These are phyloP conservation scores for Blastocystis hominis DNA, from an alignment of 352 stramenopile genomes.

Conservation along the genomic window DNA sequence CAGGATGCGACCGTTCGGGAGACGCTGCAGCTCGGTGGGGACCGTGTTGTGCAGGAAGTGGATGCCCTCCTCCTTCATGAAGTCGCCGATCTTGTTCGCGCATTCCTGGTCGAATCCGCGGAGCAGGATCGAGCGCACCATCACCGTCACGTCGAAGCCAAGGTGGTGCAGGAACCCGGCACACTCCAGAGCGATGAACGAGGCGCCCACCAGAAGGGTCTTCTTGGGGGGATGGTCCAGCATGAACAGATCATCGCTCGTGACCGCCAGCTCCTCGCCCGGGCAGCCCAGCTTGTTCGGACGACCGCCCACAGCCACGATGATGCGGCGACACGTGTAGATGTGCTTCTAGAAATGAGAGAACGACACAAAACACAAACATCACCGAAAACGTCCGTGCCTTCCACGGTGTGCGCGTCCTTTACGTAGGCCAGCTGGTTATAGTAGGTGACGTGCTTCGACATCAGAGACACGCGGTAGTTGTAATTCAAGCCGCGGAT, in stretches of 20 bases:
- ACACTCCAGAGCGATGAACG: constrained; percentile 94
- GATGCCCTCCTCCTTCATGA: constrained; percentile 81
- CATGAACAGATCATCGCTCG: constrained; percentile 66
- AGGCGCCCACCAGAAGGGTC: constrained; percentile 86
- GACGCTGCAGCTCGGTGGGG: constrained; percentile 80
- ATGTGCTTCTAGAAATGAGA: constrained; percentile 71
- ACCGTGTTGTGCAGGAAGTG: constrained; percentile 80
- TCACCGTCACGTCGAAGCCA: constrained; percentile 83
- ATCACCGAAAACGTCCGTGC: constrained; percentile 72
- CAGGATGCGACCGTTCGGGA: constrained; percentile 69
- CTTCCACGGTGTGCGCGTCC: constrained; percentile 80
- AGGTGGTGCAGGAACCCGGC: constrained; percentile 87
- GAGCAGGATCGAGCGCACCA: constrained; percentile 89
- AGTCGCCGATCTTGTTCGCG: constrained; percentile 79
- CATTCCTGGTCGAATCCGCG: constrained; percentile 93
- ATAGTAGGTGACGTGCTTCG: constrained; percentile 85
- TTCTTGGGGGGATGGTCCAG: constrained; percentile 77
- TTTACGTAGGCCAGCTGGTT: constrained; percentile 78
- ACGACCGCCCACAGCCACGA: constrained; percentile 87
- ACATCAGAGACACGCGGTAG: constrained; percentile 85
- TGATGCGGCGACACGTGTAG: constrained; percentile 79
- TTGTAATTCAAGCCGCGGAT: constrained; percentile 95
- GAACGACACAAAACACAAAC: background rate
- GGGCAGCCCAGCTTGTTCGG: constrained; percentile 77
- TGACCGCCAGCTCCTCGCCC: constrained; percentile 83